Conservation (phyloP, 2,329 filamentous ascomycete species). For the Coleophoma cylindrospora region DNA sequence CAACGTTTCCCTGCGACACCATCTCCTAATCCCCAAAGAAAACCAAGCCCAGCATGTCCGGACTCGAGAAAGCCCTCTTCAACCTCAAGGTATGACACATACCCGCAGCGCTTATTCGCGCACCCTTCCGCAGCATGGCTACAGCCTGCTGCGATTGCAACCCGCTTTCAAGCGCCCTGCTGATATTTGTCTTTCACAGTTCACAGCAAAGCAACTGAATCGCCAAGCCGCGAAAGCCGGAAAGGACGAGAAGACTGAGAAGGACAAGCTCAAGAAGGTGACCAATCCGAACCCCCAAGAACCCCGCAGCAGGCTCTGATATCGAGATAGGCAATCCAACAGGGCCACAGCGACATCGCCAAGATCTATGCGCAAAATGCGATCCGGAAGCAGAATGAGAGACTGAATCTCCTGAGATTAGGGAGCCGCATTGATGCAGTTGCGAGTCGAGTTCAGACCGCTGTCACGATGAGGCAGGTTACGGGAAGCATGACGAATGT, state of each 20-base stretch:
- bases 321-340: constrained; percentile 46
- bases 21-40: not conserved
- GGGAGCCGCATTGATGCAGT: constrained; percentile 56
- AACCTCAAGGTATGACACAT: constrained; percentile 47
- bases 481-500: constrained; percentile 58
- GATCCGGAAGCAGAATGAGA: constrained; percentile 58
- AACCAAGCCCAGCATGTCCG: constrained; percentile 41
- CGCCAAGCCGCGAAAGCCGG: constrained; percentile 55
- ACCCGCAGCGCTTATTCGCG: too few relatives aligned
- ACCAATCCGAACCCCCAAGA: not conserved
- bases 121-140: too few relatives aligned
- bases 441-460: constrained; percentile 54
- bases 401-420: constrained; percentile 51
- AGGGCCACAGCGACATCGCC: constrained; percentile 54
- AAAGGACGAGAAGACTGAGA: constrained; percentile 56
- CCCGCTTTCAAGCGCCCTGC: too few relatives aligned
- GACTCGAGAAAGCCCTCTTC: constrained; percentile 56
- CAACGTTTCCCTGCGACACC: not conserved
- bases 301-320: constrained; percentile 2
- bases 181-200: constrained; percentile 30
- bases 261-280: constrained; percentile 57
- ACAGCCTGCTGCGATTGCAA: too few relatives aligned
- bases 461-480: constrained; percentile 57
- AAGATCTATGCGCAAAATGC: constrained; percentile 60
- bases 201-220: constrained; percentile 59